phyloP scores from a whole-genome alignment of 208 protist genomes.

The Trypanosoma vivax region DNA sequence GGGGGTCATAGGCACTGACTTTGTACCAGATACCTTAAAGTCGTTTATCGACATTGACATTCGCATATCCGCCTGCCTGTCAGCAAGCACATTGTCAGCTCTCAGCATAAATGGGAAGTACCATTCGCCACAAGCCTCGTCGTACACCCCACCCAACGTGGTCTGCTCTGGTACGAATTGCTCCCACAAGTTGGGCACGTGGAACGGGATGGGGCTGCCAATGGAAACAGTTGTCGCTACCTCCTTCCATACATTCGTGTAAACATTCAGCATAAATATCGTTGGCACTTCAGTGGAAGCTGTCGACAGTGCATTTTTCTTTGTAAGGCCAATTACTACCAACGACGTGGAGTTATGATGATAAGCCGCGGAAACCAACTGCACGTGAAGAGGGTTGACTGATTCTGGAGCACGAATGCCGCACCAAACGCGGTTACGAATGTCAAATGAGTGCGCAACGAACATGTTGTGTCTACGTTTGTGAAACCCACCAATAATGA shows the following conservation, averaged over 20 bases:
- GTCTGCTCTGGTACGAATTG: conserved; percentile 48
- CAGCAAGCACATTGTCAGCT: conserved; percentile 14
- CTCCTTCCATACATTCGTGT: conserved; percentile 59
- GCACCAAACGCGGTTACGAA: conserved; percentile 72
- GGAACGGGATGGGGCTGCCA: conserved; percentile 76
- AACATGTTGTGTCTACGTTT: conserved; percentile 78
- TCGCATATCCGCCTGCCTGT: neutral
- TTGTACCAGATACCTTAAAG: conserved; percentile 2
- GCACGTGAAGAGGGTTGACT: conserved; percentile 68
- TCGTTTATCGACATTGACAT: neutral
- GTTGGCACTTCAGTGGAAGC: conserved; percentile 10
- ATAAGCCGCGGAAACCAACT: conserved; percentile 55
- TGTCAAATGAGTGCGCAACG: conserved; percentile 75
- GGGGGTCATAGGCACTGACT: no score
- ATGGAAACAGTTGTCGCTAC: conserved; percentile 52
- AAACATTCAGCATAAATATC: conserved; percentile 69
- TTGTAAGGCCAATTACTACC: conserved; percentile 60
- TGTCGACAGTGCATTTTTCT: conserved; percentile 10
- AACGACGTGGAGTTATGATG: conserved; percentile 29
- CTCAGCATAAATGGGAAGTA: conserved; percentile 60
- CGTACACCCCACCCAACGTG: conserved; percentile 53
- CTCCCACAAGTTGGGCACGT: conserved; percentile 61
- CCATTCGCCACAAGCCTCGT: conserved; percentile 49
- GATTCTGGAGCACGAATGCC: conserved; percentile 57
- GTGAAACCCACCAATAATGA: conserved; percentile 83